These are phyloP conservation scores for Kwoniella sp. DNA, from an alignment of 768 basidiomycete genomes.

Conservation along the genomic window DNA sequence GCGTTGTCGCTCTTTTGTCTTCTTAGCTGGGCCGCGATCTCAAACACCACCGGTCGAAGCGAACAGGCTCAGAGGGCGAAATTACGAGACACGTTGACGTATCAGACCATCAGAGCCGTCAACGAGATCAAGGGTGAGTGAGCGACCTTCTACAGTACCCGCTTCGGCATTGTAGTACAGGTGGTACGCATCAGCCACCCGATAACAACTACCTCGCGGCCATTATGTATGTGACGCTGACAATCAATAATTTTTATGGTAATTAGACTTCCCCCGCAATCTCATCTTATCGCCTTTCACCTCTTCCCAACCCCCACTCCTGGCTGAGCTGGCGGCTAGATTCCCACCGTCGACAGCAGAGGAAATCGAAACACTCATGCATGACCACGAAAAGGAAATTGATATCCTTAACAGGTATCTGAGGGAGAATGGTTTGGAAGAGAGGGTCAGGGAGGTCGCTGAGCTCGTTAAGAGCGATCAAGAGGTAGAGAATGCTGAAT, in stretches of 20 bases:
- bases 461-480: conserved; percentile 41
- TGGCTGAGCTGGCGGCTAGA: conserved; percentile 49
- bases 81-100: conserved; percentile 75
- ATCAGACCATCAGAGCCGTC: conserved; percentile 61
- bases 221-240: no score
- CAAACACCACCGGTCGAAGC: conserved; percentile 71
- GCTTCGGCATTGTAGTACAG: no score
- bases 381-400: conserved; percentile 54
- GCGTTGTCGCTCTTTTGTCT: conserved; percentile 1
- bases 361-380: conserved; percentile 44
- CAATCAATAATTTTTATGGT: no score
- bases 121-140: conserved; percentile 35
- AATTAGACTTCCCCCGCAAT: conserved; percentile 34
- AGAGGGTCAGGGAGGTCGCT: conserved; percentile 49
- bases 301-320: conserved; percentile 36
- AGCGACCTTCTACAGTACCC: no score
- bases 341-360: conserved; percentile 38
- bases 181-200: no score
- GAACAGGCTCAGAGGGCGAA: conserved; percentile 74
- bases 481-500: conserved; percentile 20
- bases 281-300: conserved; percentile 44
- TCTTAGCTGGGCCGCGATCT: conserved; percentile 73
- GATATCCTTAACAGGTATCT: conserved; percentile 40
- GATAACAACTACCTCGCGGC: no score
- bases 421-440: conserved; percentile 43